A percentile compares a stretch with the other conserved stretches of the same genome.
phyloP scores from a whole-genome alignment of 257 asterid species.

The Nicotiana undulata region DNA sequence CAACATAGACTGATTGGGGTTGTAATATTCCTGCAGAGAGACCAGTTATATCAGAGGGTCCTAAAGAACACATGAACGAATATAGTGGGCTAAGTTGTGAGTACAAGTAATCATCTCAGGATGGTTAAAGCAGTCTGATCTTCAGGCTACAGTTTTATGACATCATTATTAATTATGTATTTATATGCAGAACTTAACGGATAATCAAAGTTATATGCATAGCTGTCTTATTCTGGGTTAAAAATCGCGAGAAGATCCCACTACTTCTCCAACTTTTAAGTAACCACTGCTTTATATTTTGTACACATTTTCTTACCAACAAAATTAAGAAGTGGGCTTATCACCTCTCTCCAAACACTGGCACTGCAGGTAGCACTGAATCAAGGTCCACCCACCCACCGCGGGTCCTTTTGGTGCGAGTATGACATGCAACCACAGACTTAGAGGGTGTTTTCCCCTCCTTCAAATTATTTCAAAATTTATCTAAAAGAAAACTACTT shows the following conservation, averaged over 20 bases:
- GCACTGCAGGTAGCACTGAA: background rate
- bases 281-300: background rate
- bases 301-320: background rate
- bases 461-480: background rate
- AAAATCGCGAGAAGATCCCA: too few relatives aligned
- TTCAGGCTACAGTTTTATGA: too few relatives aligned
- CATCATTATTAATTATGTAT: too few relatives aligned
- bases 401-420: too few relatives aligned
- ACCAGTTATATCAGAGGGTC: background rate
- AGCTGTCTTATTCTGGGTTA: too few relatives aligned
- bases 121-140: too few relatives aligned
- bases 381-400: background rate
- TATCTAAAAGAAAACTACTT: background rate
- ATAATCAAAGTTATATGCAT: too few relatives aligned
- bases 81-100: background rate
- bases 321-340: background rate
- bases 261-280: background rate
- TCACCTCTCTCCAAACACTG: background rate
- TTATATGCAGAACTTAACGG: too few relatives aligned
- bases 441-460: too few relatives aligned
- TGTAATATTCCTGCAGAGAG: conserved; percentile 70
- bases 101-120: too few relatives aligned
- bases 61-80: background rate
- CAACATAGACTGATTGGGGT: conserved; percentile 81
- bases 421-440: too few relatives aligned